Evolutionary conservation across 2,329 filamentous ascomycete species (phyloP), one percentile per base, ranked within the genome.

Genomic region (Colletotrichum karsti): DNA sequence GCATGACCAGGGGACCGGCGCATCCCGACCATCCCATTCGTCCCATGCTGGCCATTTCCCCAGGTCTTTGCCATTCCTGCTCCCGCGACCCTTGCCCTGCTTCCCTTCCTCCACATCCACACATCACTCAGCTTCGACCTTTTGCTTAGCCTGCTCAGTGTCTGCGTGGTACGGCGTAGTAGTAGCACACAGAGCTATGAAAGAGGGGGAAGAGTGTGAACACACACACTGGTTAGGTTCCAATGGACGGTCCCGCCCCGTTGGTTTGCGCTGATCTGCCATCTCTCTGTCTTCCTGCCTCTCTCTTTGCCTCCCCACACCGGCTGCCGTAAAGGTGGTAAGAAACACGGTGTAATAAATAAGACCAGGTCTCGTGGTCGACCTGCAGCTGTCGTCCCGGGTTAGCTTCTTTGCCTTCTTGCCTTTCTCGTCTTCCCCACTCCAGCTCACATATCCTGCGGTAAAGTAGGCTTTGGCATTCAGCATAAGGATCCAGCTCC

Each of bases 11-110:
- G 42, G 54, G 15, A 28, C 53, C 54, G 54, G 54, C 50, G 66
- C 55, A 67, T 69, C 55, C 62, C 62, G 54, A 58, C 37, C 33
- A 55, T 61, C 46, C 39, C 50, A 67, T 69, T 69, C 62, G 63
- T 33, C 20, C 33, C 30, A 26, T 54, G 37, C 39, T 46, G 50
- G 60, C 54, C 30, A 51, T 39, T 69, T 67, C 66, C 66, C 66
- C 63, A 69, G 66, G 66, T 66, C 56, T 69, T 54, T 55, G 63
- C 59, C 54, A 59, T 51, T 59, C 56, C 56, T 39, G 44, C 63
- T 10, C 53, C 41, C 39, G 55, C 54, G 55, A 69, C 55, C 66
- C 66, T 28, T 51, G 42, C 57, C 46, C 37, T 62, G 54, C 30
- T 33, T 24, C 24, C 15, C 20, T 30, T 39, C 39, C 62, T 54